A percentile compares a stretch with the other conserved stretches of the same genome.
Conservation (phyloP, 2,329 filamentous ascomycete genomes). For the Onygenales sp. region DNA sequence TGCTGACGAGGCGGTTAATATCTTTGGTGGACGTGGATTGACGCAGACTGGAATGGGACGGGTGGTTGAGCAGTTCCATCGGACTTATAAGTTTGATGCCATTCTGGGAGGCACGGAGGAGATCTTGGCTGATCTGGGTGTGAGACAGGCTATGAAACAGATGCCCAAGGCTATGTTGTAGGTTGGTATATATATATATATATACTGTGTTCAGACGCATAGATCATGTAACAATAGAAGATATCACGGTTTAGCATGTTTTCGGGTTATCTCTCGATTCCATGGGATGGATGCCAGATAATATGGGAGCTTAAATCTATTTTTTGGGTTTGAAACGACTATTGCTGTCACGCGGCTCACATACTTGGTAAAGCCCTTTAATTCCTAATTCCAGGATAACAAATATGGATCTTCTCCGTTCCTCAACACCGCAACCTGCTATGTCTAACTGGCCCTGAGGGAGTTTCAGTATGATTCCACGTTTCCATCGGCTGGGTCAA, state of each 20-base stretch:
- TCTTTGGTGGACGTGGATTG: constrained; percentile 72
- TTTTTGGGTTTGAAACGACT: too few relatives aligned
- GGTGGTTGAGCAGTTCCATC: constrained; percentile 74
- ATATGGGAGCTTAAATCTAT: too few relatives aligned
- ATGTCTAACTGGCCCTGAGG: too few relatives aligned
- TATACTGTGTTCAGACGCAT: not conserved
- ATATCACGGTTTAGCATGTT: not conserved
- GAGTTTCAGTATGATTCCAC: too few relatives aligned
- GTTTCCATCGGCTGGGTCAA: too few relatives aligned
- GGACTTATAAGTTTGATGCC: constrained; percentile 73
- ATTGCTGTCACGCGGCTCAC: too few relatives aligned
- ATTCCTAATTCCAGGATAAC: too few relatives aligned
- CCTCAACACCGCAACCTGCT: too few relatives aligned
- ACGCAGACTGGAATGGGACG: constrained; percentile 77
- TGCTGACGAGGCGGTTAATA: constrained; percentile 74
- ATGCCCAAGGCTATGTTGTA: constrained; percentile 81
- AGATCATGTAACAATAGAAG: constrained; percentile 2
- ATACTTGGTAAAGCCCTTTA: too few relatives aligned
- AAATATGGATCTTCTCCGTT: too few relatives aligned
- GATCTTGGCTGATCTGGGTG: constrained; percentile 69
- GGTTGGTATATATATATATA: not conserved
- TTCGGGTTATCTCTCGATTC: too few relatives aligned
- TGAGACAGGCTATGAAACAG: constrained; percentile 71
- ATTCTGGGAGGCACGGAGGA: constrained; percentile 77
- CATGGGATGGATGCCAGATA: not conserved